A percentile compares a stretch with the other conserved stretches of the same genome.
phyloP scores from a whole-genome alignment of 768 basidiomycete species.

The Phanerochaete sordida region DNA sequence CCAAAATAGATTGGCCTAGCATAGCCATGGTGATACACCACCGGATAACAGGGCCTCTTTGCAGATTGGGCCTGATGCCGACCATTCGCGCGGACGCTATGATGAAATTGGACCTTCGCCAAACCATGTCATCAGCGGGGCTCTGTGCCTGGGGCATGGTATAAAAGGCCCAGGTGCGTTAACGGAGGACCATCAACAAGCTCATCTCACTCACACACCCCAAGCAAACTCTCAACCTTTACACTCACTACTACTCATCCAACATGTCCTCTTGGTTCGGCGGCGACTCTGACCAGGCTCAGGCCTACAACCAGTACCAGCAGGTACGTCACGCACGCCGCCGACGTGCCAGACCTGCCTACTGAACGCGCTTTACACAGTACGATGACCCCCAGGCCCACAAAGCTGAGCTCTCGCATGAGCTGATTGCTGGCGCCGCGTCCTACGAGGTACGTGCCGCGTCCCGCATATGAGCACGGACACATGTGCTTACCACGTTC shows the following conservation, averaged over 20 bases:
- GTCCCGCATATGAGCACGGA: background rate
- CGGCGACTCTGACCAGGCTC: slow-evolving; percentile 37
- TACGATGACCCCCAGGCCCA: slow-evolving; percentile 47
- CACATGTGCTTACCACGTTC: background rate
- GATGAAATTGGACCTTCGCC: background rate
- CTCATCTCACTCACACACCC: slow-evolving; percentile 8
- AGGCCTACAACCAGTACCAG: slow-evolving; percentile 37
- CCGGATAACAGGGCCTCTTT: background rate
- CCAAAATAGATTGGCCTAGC: background rate
- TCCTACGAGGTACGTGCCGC: slow-evolving; percentile 41
- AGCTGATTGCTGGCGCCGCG: slow-evolving; percentile 65
- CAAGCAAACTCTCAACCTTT: slow-evolving; percentile 11
- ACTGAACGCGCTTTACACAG: background rate
- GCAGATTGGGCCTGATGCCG: background rate
- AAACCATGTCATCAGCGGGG: background rate
- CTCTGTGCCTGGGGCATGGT: background rate
- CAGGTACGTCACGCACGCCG: slow-evolving; percentile 14
- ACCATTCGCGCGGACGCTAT: background rate
- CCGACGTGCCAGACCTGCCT: too few species aligned
- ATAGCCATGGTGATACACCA: background rate
- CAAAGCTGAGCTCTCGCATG: slow-evolving; percentile 57
- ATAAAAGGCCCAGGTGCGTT: background rate
- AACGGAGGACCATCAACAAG: background rate
- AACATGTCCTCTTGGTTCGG: slow-evolving; percentile 40
- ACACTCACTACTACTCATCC: slow-evolving; percentile 11